Percentiles rank a stretch among this genome's conserved stretches.
These are phyloP conservation scores for Astragalus membranaceus DNA, from an alignment of 306 rosid species.

Conservation along the genomic window DNA sequence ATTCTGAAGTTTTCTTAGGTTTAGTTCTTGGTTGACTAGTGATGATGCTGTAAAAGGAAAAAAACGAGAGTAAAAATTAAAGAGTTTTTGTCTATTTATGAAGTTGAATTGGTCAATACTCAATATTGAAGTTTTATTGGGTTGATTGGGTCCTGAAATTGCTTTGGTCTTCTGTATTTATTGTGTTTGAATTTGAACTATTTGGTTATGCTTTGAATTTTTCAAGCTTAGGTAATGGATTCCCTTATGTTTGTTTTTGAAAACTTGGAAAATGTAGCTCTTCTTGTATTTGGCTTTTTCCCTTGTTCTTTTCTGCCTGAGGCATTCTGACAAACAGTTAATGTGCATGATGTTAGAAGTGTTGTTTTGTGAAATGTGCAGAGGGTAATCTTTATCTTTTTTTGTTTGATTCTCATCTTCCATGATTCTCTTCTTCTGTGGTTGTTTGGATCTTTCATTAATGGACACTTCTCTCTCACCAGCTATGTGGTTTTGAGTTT, in stretches of 20 bases:
- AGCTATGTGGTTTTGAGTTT: slow-evolving; percentile 15
- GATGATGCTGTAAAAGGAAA: slow-evolving; percentile 9
- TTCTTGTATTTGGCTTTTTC: not conserved
- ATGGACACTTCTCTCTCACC: not conserved
- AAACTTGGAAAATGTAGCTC: slow-evolving; percentile 7
- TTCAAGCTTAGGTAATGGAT: slow-evolving; percentile 1
- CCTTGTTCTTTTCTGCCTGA: not conserved
- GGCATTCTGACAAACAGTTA: slow-evolving; percentile 25
- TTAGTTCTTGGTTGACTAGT: not conserved
- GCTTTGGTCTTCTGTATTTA: slow-evolving; percentile 8
- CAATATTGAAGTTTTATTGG: not conserved
- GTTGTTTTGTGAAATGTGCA: slow-evolving; percentile 8
- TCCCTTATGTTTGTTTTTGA: not conserved
- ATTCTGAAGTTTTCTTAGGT: not conserved
- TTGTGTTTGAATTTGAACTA: not conserved
- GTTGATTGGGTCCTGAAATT: slow-evolving; percentile 42
- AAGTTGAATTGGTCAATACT: not conserved
- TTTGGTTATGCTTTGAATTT: not conserved
- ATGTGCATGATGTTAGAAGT: slow-evolving; percentile 14
- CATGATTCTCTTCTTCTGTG: slow-evolving; percentile 22
- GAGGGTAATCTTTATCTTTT: not conserved
- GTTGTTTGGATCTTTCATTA: slow-evolving; percentile 34
- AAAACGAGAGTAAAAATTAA: too few relatives aligned
- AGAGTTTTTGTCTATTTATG: not conserved
- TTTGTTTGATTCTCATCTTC: not conserved